Percentiles rank a stretch among this genome's conserved stretches.
Conservation (phyloP, 805 yeast genomes). For the Grigorovia yakushimaensis region DNA sequence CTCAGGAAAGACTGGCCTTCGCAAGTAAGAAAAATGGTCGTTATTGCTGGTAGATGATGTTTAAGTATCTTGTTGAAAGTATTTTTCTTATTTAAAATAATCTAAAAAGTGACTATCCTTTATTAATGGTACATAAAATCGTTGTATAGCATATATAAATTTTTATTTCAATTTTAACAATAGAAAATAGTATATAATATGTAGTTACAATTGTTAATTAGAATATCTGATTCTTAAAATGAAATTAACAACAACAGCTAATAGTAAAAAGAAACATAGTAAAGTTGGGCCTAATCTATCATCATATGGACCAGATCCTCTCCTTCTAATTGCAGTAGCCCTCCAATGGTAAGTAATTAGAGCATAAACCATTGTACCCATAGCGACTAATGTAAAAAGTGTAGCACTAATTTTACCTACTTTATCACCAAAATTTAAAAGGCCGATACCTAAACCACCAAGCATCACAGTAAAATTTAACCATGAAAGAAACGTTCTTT, state of each 20-base stretch:
- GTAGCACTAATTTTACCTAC: constrained; percentile 91
- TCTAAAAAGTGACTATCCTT: not conserved
- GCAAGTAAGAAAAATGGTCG: too few species aligned
- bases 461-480: constrained; percentile 95
- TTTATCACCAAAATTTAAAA: constrained; percentile 90
- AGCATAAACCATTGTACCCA: constrained; percentile 97
- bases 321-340: constrained; percentile 93
- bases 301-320: constrained; percentile 99
- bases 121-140: not conserved
- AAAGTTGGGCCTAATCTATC: constrained; percentile 98
- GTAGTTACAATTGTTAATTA: not conserved
- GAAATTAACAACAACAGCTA: constrained; percentile 91
- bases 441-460: constrained; percentile 93
- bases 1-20: too few species aligned
- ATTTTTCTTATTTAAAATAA: too few species aligned
- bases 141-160: not conserved
- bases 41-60: too few species aligned
- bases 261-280: constrained; percentile 84
- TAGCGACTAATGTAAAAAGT: constrained; percentile 87
- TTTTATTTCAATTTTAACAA: too few species aligned
- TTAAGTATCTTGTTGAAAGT: too few species aligned
- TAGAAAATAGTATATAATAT: not conserved
- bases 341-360: constrained; percentile 97
- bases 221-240: constrained; percentile 46
- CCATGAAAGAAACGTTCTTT: constrained; percentile 97